Evolutionary conservation across 1,284 basidiomycete genomes (phyloP), one percentile per base, ranked within the genome.

Genomic region (Cerrena zonata): DNA sequence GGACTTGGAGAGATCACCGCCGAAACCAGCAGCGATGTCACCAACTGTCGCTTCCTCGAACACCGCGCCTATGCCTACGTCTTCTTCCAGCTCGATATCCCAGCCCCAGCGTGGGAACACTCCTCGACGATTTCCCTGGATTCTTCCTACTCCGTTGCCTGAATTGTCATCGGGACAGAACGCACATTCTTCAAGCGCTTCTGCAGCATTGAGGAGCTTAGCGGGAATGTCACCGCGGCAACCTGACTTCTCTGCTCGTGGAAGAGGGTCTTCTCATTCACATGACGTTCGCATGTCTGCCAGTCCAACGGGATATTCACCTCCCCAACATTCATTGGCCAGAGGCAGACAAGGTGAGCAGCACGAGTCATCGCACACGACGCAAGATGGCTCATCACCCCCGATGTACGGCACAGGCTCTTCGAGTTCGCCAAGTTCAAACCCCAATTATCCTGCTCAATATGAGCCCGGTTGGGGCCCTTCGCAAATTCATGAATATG

Each of bases 211-310:
- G 12, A 60, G 58, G 27, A 59, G 54, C 51, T 53, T 64, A 18
- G 57, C 58, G 23, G 49, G 57, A 10, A 64, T 64, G 60, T 56
- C 61, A 3, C 61, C 58, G 10, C 59, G 61, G 21, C 54, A 59
- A 3, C 58, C 62, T 7, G 60, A 62, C 37, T 54, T 60, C 36
- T 27, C 51, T 37, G 25, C 25, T 47, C 24, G 21, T 4, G 21
- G 5, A 18, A 5, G 5, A 19, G 30, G 25, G 5, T 12, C 25
- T 11, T 18, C 42, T 10, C 19, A 15, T 24, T 44, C 42, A 27
- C 19, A 27, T 7, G 30, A 34, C 15, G n/a, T n/a, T n/a, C n/a
- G n/a, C n/a, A 34, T 34, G 30, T 15, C 30, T 7, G 30, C 15
- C 30, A 34, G 30, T 34, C 30, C 30, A 34, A 34, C 30, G 15